A percentile compares a stretch with the other conserved stretches of the same genome.
Conservation (phyloP, 345 rosid species). For the Acer saccharum region DNA sequence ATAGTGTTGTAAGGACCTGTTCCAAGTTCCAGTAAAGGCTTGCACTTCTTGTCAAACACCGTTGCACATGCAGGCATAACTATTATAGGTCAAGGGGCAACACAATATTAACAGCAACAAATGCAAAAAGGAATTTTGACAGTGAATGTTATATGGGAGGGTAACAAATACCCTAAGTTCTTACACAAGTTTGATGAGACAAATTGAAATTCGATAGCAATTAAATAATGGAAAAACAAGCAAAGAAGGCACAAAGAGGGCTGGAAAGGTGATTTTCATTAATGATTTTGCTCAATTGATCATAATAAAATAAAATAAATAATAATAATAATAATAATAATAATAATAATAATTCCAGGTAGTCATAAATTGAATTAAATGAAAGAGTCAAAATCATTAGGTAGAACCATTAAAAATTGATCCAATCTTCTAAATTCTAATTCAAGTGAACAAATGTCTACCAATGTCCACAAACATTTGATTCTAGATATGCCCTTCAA, state of each 20-base stretch:
- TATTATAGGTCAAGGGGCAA: constrained; percentile 57
- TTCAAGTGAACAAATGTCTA: not conserved
- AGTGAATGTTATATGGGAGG: not conserved
- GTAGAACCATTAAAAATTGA: not conserved
- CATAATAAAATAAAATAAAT: too few species aligned
- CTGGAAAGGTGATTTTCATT: not conserved
- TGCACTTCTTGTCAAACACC: constrained; percentile 87
- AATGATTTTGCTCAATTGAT: not conserved
- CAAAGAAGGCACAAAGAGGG: not conserved
- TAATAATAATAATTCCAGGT: not conserved
- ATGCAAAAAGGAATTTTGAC: constrained; percentile 2
- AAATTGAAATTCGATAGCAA: not conserved
- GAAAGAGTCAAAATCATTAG: not conserved
- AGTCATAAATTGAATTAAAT: not conserved
- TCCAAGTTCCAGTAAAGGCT: constrained; percentile 80
- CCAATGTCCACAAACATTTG: not conserved
- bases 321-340: not conserved
- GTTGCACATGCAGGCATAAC: constrained; percentile 96
- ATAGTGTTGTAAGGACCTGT: constrained; percentile 86
- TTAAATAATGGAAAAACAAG: not conserved
- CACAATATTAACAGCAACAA: constrained; percentile 16
- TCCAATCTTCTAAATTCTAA: not conserved
- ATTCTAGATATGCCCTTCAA: constrained; percentile 5
- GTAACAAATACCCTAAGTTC: not conserved
- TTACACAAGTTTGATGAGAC: not conserved